Conservation (phyloP, 2,329 filamentous ascomycete genomes). For the Fusarium kyushuense region DNA sequence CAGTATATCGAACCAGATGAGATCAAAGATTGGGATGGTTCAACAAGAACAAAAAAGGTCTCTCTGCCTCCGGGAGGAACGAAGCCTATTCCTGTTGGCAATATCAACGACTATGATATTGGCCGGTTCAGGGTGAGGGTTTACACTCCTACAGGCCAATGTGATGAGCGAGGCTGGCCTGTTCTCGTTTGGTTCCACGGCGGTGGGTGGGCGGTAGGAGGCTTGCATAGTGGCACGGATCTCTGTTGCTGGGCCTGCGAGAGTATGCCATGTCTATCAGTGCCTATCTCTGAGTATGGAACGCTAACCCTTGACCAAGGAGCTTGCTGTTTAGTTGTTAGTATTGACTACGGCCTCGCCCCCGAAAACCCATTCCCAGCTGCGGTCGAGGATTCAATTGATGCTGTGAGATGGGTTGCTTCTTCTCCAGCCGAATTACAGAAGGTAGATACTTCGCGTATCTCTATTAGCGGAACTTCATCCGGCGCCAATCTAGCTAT, state of each 20-base stretch:
- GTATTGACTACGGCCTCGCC: slow-evolving; percentile 53
- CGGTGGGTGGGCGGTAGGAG: slow-evolving; percentile 56
- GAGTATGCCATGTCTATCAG: slow-evolving; percentile 32
- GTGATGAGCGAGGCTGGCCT: slow-evolving; percentile 51
- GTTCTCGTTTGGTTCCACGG: slow-evolving; percentile 57
- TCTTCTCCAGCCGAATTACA: slow-evolving; percentile 35
- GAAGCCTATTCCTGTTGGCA: slow-evolving; percentile 47
- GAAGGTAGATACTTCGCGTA: slow-evolving; percentile 44
- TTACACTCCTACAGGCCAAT: slow-evolving; percentile 48
- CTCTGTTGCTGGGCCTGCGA: slow-evolving; percentile 51
- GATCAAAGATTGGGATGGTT: slow-evolving; percentile 50
- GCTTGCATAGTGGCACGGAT: slow-evolving; percentile 51
- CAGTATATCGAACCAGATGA: slow-evolving; percentile 54
- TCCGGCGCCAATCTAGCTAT: slow-evolving; percentile 47
- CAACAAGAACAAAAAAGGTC: slow-evolving; percentile 42
- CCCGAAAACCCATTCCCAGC: slow-evolving; percentile 54
- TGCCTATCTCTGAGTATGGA: neutral
- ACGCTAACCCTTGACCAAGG: slow-evolving; percentile 25
- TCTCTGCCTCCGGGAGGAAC: slow-evolving; percentile 47
- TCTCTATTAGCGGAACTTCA: slow-evolving; percentile 51
- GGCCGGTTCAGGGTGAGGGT: slow-evolving; percentile 49
- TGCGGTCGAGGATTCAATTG: slow-evolving; percentile 52
- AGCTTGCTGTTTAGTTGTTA: slow-evolving; percentile 48
- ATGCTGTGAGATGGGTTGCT: slow-evolving; percentile 50
- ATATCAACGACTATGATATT: slow-evolving; percentile 46